These are phyloP conservation scores for Lentinula guzmanii DNA, from an alignment of 768 basidiomycete species.

Conservation along the genomic window DNA sequence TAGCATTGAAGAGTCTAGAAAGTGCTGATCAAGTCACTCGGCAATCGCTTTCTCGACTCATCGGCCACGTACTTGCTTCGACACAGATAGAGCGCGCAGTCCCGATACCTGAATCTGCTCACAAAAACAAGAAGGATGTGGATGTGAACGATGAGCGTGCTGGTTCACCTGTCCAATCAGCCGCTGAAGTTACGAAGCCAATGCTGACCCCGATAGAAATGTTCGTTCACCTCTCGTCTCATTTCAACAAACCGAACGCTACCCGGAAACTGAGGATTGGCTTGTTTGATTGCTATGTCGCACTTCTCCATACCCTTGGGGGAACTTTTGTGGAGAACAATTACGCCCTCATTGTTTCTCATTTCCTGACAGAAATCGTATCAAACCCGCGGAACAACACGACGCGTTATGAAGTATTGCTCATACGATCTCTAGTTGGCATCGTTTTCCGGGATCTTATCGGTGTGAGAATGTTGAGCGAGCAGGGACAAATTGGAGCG, in stretches of 20 bases:
- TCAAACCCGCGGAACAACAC: conserved; percentile 46
- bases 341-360: conserved; percentile 72
- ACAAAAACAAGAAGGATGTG: conserved; percentile 53
- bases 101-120: conserved; percentile 43
- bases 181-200: conserved; percentile 56
- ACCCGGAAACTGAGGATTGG: conserved; percentile 75
- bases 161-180: conserved; percentile 32
- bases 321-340: conserved; percentile 74
- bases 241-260: conserved; percentile 70
- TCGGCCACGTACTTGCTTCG: conserved; percentile 77
- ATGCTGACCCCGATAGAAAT: conserved; percentile 74
- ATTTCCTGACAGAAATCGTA: conserved; percentile 76
- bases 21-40: conserved; percentile 77
- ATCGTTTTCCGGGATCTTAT: conserved; percentile 82
- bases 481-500: conserved; percentile 89
- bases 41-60: conserved; percentile 71
- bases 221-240: conserved; percentile 70
- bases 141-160: conserved; percentile 54
- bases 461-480: conserved; percentile 82
- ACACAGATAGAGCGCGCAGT: conserved; percentile 68
- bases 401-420: conserved; percentile 68
- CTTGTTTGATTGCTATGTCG: conserved; percentile 83
- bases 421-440: conserved; percentile 67
- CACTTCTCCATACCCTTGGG: conserved; percentile 72
- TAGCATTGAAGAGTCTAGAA: conserved; percentile 75